Evolutionary conservation across 768 basidiomycete species (phyloP), one percentile per base, ranked within the genome.

Genomic region (Tephrocybe sp.): DNA sequence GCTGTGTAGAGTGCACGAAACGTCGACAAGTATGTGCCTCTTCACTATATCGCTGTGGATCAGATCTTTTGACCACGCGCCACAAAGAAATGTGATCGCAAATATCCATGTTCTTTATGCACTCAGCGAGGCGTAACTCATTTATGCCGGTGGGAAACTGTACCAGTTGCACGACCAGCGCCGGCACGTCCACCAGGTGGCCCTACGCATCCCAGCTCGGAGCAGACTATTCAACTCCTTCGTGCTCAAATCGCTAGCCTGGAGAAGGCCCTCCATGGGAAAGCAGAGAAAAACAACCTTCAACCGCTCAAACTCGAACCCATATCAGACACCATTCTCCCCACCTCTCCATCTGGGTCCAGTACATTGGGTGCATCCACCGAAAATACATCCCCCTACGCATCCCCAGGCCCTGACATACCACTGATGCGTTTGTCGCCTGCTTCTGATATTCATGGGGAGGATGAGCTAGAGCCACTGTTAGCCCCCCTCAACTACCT

Each of bases 1-100:
- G 78, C 58, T 81, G 81, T 56, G 75, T 81, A 6, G 79, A 81
- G 58, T 81, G 80, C 57, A 78, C 81, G 1, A 80, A 78, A 59
- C 71, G 79, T 43, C 69, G 79, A 50, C 80, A 80, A 69, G 79
- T 78, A 56, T 54, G 72, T 62, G 33, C 15, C 18, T 20, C 11
- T 20, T 28, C 20, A 20, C 33, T n/a, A n/a, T n/a, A 44, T 50
- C 32, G 6, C 30, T 11, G 12, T 25, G 17, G 18, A 33, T 24
- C 42, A n/a, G 45, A 37, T 51, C 21, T 44, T 34, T 43, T 54
- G 50, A 44, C 28, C 52, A 28, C 24, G 55, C 5, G 23, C 2
- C 28, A n/a, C 32, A 26, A 23, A 81, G 81, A 78, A 79, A 75
- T 83, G 79, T 55, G 79, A 76, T 59, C 64, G 72, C 44, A 71